Conservation (phyloP, 345 rosid species). For the Gossypium bickii region DNA sequence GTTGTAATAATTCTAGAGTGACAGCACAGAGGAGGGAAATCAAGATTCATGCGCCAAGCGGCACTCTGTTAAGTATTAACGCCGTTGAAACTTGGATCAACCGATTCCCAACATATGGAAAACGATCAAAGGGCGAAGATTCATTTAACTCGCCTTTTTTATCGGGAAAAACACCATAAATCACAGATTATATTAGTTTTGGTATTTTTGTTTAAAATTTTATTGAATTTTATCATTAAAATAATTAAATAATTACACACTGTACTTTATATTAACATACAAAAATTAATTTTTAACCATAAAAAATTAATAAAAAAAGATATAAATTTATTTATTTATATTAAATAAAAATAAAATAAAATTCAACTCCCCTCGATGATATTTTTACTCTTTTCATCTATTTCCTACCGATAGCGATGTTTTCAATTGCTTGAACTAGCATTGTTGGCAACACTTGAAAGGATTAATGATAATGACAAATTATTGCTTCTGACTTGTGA, state of each 20-base stretch:
- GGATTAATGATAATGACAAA: background rate
- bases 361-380: no score
- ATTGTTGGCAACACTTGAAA: background rate
- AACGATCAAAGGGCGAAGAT: background rate
- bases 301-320: no score
- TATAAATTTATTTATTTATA: no score
- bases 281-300: no score
- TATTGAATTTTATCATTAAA: no score
- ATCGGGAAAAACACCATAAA: no score
- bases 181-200: no score
- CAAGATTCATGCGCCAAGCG: background rate
- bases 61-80: background rate
- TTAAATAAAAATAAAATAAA: no score
- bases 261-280: no score
- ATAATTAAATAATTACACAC: no score
- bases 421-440: slow-evolving; percentile 1
- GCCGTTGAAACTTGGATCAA: background rate
- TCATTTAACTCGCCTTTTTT: background rate
- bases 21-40: background rate
- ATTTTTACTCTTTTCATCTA: no score
- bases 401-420: background rate
- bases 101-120: background rate
- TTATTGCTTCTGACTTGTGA: background rate
- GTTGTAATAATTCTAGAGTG: background rate
- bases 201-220: no score